These are phyloP conservation scores for Porogramme epimiltina DNA, from an alignment of 1,284 basidiomycete genomes.

Conservation along the genomic window DNA sequence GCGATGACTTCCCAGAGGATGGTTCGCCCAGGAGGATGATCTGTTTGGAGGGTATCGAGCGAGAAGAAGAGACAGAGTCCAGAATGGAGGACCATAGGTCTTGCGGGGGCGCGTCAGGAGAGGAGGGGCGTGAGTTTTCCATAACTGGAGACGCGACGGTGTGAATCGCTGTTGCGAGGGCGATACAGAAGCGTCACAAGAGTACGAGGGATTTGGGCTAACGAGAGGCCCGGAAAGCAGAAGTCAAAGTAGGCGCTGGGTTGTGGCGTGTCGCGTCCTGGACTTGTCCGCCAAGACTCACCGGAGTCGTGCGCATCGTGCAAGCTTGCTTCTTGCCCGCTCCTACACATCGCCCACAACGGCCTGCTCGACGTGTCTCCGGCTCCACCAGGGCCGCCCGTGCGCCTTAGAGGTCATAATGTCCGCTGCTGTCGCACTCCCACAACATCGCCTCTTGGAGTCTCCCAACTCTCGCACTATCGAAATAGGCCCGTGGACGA, in stretches of 20 bases:
- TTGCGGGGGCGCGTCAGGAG: constrained; percentile 70
- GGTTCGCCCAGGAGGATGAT: constrained; percentile 81
- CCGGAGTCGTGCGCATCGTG: constrained; percentile 11
- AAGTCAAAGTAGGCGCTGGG: too few relatives aligned
- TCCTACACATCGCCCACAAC: constrained; percentile 10
- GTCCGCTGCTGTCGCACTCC: constrained; percentile 49
- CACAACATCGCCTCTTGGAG: constrained; percentile 64
- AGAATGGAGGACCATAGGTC: constrained; percentile 92
- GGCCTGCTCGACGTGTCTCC: constrained; percentile 3
- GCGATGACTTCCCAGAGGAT: constrained; percentile 73
- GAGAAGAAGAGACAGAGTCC: constrained; percentile 83
- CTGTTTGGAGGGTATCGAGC: constrained; percentile 86
- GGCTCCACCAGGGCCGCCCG: not conserved
- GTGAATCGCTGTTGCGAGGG: not conserved
- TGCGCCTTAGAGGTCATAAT: constrained; percentile 32
- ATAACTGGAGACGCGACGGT: constrained; percentile 25
- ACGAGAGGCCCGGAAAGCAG: too few relatives aligned
- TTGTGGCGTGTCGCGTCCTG: not conserved
- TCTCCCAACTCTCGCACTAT: constrained; percentile 69
- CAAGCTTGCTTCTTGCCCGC: too few relatives aligned
- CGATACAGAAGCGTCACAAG: not conserved
- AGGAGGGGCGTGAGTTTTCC: constrained; percentile 57
- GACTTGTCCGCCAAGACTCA: not conserved
- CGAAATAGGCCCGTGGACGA: constrained; percentile 62
- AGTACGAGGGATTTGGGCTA: too few relatives aligned